Evolutionary conservation across 495 filamentous ascomycete genomes (phyloP).

Genomic region (Aspergillus steynii): DNA sequence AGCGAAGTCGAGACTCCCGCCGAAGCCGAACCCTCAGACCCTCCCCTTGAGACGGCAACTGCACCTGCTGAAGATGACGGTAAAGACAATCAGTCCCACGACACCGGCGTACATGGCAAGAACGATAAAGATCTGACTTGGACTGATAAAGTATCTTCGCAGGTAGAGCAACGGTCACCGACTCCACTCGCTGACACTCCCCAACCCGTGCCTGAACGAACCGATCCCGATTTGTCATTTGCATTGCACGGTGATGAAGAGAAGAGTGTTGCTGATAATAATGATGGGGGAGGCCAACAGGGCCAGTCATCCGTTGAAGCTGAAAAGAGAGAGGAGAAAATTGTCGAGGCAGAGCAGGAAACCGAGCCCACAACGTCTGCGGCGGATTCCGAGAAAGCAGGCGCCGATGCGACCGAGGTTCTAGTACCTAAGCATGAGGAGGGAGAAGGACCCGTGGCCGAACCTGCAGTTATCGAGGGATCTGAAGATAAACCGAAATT

Average conservation of each 20-base stretch:
- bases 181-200: constrained; percentile 39
- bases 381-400: not conserved
- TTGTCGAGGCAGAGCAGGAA: not conserved
- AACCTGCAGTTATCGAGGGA: not conserved
- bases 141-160: constrained; percentile 54
- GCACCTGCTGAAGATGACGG: constrained; percentile 49
- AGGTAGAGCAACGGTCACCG: constrained; percentile 48
- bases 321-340: too few relatives aligned
- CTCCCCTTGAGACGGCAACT: constrained; percentile 33
- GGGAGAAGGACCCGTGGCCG: not conserved
- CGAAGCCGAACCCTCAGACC: constrained; percentile 29
- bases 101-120: constrained; percentile 36
- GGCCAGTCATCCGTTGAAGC: not conserved
- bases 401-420: not conserved
- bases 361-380: not conserved
- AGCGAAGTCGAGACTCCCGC: constrained; percentile 14
- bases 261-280: constrained; percentile 3
- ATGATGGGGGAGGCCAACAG: not conserved
- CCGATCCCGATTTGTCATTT: constrained; percentile 13
- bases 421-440: not conserved
- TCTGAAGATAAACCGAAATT: not conserved
- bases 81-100: constrained; percentile 54
- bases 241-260: constrained; percentile 19
- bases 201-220: constrained; percentile 37
- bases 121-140: constrained; percentile 44